These are phyloP conservation scores for Akebia trifoliata DNA, from an alignment of 164 flowering plant genomes.

Conservation along the genomic window DNA sequence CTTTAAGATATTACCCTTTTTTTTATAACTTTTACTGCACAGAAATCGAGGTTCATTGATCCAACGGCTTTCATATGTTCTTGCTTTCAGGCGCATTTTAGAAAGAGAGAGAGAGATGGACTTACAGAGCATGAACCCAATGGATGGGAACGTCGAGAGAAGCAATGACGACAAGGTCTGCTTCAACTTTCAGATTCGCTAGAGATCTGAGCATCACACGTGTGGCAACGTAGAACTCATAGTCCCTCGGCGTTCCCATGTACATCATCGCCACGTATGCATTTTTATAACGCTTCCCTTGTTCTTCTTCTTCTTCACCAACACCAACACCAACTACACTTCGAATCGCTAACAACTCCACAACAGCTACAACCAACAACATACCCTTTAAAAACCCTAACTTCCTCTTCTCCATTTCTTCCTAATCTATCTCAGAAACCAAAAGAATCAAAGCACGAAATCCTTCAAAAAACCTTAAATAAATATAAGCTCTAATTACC, in stretches of 20 bases:
- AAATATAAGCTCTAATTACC: neutral
- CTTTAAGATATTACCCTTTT: too few relatives aligned
- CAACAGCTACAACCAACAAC: neutral
- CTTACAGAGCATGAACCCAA: constrained; percentile 86
- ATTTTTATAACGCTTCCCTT: constrained; percentile 30
- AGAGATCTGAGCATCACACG: constrained; percentile 87
- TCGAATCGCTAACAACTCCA: neutral
- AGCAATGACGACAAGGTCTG: constrained; percentile 91
- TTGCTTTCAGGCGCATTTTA: constrained; percentile 11
- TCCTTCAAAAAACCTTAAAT: too few relatives aligned
- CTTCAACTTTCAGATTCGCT: constrained; percentile 43
- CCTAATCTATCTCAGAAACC: neutral
- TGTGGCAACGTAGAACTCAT: constrained; percentile 87
- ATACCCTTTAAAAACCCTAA: neutral
- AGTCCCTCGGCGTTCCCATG: constrained; percentile 97
- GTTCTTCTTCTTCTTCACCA: neutral
- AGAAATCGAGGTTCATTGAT: too few relatives aligned
- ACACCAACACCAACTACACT: constrained; percentile 1
- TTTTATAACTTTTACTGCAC: too few relatives aligned
- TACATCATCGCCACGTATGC: constrained; percentile 99
- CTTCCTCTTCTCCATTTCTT: neutral
- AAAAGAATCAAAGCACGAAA: neutral
- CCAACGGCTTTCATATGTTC: too few relatives aligned
- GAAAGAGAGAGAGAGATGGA: constrained; percentile 17
- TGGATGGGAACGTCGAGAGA: constrained; percentile 74